Conservation (phyloP, 139 green algal genomes). For the Tetraselmis striata region DNA sequence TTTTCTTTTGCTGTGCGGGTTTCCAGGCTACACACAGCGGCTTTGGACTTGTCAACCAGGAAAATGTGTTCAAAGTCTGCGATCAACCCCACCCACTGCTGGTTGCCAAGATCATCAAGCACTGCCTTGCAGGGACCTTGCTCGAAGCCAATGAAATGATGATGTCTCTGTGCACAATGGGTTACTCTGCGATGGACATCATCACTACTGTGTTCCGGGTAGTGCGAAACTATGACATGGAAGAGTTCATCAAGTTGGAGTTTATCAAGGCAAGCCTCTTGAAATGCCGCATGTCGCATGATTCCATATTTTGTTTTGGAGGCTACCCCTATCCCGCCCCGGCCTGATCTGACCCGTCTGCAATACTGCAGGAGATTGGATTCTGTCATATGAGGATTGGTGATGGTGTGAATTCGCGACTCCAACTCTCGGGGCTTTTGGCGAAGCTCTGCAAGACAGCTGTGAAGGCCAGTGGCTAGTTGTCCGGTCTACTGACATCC, state of each 20-base stretch:
- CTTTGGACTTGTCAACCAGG: constrained; percentile 83
- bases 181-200: constrained; percentile 88
- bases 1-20: not conserved
- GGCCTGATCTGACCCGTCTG: too few relatives aligned
- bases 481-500: too few relatives aligned
- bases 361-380: constrained; percentile 81
- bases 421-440: constrained; percentile 90
- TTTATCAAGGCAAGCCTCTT: constrained; percentile 64
- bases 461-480: not conserved
- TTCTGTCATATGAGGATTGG: constrained; percentile 89
- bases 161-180: constrained; percentile 74
- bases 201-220: constrained; percentile 95
- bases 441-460: constrained; percentile 75
- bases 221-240: constrained; percentile 66
- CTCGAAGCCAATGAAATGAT: constrained; percentile 75
- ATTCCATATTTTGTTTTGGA: too few relatives aligned
- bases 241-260: constrained; percentile 95
- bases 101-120: constrained; percentile 64
- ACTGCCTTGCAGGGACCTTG: constrained; percentile 63
- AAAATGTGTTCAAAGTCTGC: constrained; percentile 94
- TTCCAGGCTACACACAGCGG: constrained; percentile 75
- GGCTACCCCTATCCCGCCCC: too few relatives aligned
- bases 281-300: too few relatives aligned
- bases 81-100: constrained; percentile 95
- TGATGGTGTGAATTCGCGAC: constrained; percentile 80